Evolutionary conservation across 169 alveolate genomes (phyloP).

Genomic region (Plasmodium ovale): DNA sequence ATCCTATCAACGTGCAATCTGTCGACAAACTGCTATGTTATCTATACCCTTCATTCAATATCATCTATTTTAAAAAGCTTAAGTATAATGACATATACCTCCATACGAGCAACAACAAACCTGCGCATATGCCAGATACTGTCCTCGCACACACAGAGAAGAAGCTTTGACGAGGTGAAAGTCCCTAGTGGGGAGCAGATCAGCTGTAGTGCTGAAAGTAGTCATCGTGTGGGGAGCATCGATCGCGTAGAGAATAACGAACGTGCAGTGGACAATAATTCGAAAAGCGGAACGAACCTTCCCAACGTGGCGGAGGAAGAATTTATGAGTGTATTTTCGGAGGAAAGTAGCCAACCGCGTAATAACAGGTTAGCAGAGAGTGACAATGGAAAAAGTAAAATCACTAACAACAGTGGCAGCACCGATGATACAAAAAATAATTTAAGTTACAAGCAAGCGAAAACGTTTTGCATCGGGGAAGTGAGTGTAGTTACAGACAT

Average conservation of each 20-base stretch:
- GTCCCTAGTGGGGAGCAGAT: not conserved
- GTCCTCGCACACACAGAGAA: too few species aligned
- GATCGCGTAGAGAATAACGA: too few species aligned
- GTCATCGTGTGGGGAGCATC: not conserved
- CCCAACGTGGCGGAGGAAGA: not conserved
- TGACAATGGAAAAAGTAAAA: not conserved
- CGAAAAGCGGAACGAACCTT: not conserved
- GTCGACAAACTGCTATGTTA: slow-evolving; percentile 24
- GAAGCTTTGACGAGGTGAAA: not conserved
- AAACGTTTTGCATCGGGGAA: slow-evolving; percentile 34
- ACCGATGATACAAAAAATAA: not conserved
- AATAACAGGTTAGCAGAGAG: not conserved
- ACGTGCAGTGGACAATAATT: too few species aligned
- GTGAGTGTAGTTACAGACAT: slow-evolving; percentile 48
- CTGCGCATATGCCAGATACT: slow-evolving; percentile 28
- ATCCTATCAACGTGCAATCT: slow-evolving; percentile 22
- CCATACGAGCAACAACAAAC: slow-evolving; percentile 33
- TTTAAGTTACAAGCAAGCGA: not conserved
- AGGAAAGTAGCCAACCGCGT: too few species aligned
- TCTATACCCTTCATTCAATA: not conserved
- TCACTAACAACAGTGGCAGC: not conserved
- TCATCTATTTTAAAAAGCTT: slow-evolving; percentile 45
- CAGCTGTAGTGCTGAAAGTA: not conserved
- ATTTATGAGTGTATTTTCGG: too few species aligned
- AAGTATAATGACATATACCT: slow-evolving; percentile 52